phyloP scores from a whole-genome alignment of 2,329 filamentous ascomycete species.

The Erysiphe pulchra region DNA sequence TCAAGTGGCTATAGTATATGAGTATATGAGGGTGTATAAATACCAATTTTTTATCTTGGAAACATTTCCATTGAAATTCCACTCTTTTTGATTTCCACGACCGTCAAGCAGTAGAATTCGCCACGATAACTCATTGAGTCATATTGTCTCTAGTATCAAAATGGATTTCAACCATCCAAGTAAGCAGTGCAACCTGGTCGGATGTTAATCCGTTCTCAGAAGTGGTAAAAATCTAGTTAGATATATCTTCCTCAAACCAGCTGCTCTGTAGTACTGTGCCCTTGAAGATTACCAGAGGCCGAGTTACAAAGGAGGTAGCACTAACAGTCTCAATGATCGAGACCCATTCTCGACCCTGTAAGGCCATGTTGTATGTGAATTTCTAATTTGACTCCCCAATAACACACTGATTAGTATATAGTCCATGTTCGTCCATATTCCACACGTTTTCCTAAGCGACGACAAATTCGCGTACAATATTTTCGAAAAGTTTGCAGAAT shows the following conservation, averaged over 20 bases:
- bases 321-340: background rate
- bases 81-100: background rate
- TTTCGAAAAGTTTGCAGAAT: background rate
- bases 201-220: background rate
- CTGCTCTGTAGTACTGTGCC: background rate
- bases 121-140: background rate
- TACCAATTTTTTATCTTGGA: background rate
- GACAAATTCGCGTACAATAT: background rate
- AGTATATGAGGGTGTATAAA: background rate
- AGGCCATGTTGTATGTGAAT: background rate
- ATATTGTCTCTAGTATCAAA: background rate
- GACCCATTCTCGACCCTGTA: background rate
- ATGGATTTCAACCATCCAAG: background rate
- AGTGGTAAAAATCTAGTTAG: background rate
- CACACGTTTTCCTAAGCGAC: background rate
- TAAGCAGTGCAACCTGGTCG: background rate
- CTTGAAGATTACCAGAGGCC: background rate
- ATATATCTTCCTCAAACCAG: background rate
- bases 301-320: background rate
- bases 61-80: background rate
- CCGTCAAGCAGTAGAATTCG: constrained; percentile 1
- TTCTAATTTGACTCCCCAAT: background rate
- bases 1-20: background rate
- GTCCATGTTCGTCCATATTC: constrained; percentile 1
- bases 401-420: background rate